phyloP scores from a whole-genome alignment of 202 grass and related monocot genomes.

The Digitaria exilis region DNA sequence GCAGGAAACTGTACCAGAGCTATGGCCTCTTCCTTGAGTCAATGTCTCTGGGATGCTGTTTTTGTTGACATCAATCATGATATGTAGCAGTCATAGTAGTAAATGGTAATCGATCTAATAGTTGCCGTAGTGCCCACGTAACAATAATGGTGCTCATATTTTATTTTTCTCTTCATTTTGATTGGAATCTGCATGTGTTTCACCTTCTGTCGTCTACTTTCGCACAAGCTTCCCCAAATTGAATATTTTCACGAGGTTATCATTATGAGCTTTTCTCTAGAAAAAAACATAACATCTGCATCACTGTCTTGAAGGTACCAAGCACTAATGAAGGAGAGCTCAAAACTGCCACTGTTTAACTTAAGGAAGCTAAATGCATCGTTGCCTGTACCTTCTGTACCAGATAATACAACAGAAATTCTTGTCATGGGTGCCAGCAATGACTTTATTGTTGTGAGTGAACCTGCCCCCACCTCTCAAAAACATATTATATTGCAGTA shows the following conservation, averaged over 20 bases:
- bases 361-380: slow-evolving; percentile 79
- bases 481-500: background rate
- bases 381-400: slow-evolving; percentile 65
- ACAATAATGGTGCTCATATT: background rate
- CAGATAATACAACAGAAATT: slow-evolving; percentile 52
- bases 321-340: slow-evolving; percentile 81
- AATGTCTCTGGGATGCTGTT: background rate
- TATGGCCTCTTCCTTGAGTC: background rate
- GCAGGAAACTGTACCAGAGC: background rate
- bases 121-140: background rate
- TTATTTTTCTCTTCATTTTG: background rate
- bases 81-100: background rate
- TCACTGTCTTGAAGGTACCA: slow-evolving; percentile 65
- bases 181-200: slow-evolving; percentile 10
- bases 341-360: slow-evolving; percentile 77
- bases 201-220: background rate
- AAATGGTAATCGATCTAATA: background rate
- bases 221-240: background rate
- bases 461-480: background rate
- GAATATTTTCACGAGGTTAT: background rate
- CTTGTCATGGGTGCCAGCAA: slow-evolving; percentile 73
- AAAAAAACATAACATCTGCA: background rate
- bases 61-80: background rate
- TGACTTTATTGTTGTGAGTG: slow-evolving; percentile 93
- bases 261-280: background rate